Evolutionary conservation across 208 protist species (phyloP).

Genomic region (Naegleria fowleri): DNA sequence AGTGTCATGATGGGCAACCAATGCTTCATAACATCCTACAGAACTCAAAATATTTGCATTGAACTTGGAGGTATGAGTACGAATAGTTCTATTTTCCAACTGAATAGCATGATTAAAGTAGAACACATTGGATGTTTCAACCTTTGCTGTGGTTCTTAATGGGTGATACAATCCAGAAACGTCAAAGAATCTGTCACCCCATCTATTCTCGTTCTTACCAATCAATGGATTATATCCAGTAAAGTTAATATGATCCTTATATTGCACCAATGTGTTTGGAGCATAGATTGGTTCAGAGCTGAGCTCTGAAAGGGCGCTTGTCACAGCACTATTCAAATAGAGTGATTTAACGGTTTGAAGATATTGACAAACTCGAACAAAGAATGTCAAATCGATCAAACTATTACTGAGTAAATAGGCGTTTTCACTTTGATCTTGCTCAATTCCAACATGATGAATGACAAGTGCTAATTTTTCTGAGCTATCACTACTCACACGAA

Average conservation of each 20-base stretch:
- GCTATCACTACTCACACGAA: too few species aligned
- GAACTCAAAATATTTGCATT: neutral
- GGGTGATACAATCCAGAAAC: neutral
- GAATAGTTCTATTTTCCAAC: neutral
- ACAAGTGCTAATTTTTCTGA: neutral
- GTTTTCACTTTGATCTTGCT: neutral
- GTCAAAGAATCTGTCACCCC: slow-evolving; percentile 19
- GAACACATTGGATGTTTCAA: neutral
- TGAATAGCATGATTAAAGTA: neutral
- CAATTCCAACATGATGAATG: neutral
- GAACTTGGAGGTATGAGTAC: neutral
- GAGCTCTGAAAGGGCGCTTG: neutral
- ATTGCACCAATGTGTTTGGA: neutral
- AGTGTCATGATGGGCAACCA: neutral
- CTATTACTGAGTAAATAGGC: neutral
- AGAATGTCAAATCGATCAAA: neutral
- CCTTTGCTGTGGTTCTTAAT: neutral
- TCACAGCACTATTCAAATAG: neutral
- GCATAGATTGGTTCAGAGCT: neutral
- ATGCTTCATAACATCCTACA: neutral
- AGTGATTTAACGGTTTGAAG: neutral
- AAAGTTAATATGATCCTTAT: slow-evolving; percentile 16
- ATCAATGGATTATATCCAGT: slow-evolving; percentile 7
- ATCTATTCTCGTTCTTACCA: neutral
- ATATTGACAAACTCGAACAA: neutral